Base-by-base conservation (phyloP, 805 yeast genomes). In the Candida ovalis region DNA sequence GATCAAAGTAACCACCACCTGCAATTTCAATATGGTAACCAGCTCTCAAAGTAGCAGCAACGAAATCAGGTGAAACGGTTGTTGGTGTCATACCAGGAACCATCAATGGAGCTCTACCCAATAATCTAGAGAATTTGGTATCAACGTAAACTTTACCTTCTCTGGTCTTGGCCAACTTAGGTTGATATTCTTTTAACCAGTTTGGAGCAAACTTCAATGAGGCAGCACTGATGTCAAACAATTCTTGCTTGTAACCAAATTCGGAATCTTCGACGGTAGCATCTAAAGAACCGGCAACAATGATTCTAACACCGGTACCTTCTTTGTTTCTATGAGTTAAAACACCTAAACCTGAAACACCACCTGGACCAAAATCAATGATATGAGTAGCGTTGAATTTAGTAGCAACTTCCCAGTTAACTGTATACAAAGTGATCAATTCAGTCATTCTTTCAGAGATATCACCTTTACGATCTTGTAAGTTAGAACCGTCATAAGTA, bases 1-100 rank as follows among this genome's bases (percentile, higher is more conserved):
- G 84, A 50, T 75, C 68, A 71, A 92, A 94, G 72, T 94, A 94
- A 63, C 98, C 99, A 78, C 99, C 99, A 70, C 99, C 99, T 43
- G 96, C 99, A 63, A 94, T 78, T 75, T 94, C 99, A 62, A 92
- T 89, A 66, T 89, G 96, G 74, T 91, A 94, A 53, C 99, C 99
- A 44, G 98, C 90, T 66, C 91, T 90, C 64, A 91, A 78, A 25
- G 97, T 85, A 28, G 96, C 96, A 52, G 96, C 86, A 49, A 94
- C 95, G 61, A 94, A 91, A 53, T 88, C 91, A 42, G 98, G 94
- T 57, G 88, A 85, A 48, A 91, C 97, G 28, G 99, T 94, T 40
- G 96, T 82, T 66, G 99, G 99, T 37, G 99, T 94, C 99, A 94
- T 94, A 75, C 99, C 99, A 35, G 99, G 96, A 58, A 94, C 94